Base-by-base conservation (phyloP, 140 eudicot species). In the Senecio squalidus region DNA sequence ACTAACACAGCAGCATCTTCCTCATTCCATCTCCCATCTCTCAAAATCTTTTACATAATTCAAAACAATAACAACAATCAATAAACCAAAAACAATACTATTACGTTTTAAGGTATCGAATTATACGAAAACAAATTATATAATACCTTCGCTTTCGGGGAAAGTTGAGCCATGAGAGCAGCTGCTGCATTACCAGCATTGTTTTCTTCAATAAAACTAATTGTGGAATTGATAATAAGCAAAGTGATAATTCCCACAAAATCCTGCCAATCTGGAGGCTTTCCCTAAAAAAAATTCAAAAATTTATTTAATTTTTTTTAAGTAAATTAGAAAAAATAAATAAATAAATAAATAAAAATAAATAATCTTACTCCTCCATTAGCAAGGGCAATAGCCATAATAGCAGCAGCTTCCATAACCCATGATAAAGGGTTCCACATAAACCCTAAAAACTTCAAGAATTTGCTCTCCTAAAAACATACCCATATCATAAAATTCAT, bases 391-490 rank as follows among this genome's bases (percentile, higher is more conserved):
- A 93, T 93, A 5, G 99, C 96, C 96, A 93, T 93, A 48, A 93
- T 74, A 61, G 99, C 99, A 60, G 99, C 96, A 58, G 99, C 99
- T 82, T 93, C 99, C 99, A 93, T 93, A 44, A 93, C 99, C 99
- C 99, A 93, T 75, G 99, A 93, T 36, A 93, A 81, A 44, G 99
- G 99, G 68, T 93, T 93, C 99, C 99, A 93, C 99, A 93, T 93
- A 82, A 93, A 93, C 62, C 99, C 99, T 77, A 93, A 69, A 76
- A 93, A 93, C 78, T 93, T 93, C 80, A 93, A 83, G 75, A 93
- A 62, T 78, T 93, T 93, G 76, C 99, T 93, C 65, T 93, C 99
- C 99, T 93, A 72, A 36, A 73, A 71, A 73, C 66, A 70, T 38
- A 71, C 78, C 70, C 64, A 63, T 21, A 60, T 44, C 66, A 49